phyloP scores from a whole-genome alignment of 2,329 filamentous ascomycete genomes.

The Alternaria novae-zelandiae region DNA sequence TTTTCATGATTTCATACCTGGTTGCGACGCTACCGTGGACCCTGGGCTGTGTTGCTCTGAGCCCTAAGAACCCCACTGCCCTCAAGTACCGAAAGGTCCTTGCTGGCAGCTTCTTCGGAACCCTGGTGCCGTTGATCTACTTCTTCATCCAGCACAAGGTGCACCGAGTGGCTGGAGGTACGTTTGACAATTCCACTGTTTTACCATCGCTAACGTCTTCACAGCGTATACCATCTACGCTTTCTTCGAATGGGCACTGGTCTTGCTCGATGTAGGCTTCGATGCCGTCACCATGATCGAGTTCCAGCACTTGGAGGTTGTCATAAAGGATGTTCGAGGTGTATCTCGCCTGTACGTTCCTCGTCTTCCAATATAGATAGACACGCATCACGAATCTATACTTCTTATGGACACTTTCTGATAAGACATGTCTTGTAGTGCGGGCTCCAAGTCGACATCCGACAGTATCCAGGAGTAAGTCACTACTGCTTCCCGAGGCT shows the following conservation, averaged over 20 bases:
- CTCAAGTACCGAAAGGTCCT: constrained; percentile 89
- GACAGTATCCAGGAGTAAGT: constrained; percentile 69
- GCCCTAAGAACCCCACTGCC: constrained; percentile 80
- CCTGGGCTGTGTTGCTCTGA: constrained; percentile 83
- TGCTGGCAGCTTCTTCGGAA: constrained; percentile 85
- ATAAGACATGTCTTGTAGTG: constrained; percentile 46
- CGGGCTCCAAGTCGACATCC: constrained; percentile 55
- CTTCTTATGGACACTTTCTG: constrained; percentile 42
- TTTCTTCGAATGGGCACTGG: constrained; percentile 96
- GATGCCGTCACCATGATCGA: constrained; percentile 93
- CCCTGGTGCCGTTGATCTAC: constrained; percentile 87
- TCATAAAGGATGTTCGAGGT: constrained; percentile 87
- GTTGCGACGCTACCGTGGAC: constrained; percentile 96
- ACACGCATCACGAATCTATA: constrained; percentile 45
- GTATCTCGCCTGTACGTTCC: constrained; percentile 97
- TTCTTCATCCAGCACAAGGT: constrained; percentile 99
- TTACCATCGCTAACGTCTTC: constrained; percentile 26
- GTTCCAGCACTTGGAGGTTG: constrained; percentile 86
- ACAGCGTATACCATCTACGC: constrained; percentile 95
- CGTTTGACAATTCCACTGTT: constrained; percentile 39
- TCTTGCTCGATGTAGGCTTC: constrained; percentile 94
- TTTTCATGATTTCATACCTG: constrained; percentile 98
- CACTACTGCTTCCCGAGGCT: constrained; percentile 7
- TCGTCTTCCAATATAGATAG: constrained; percentile 88
- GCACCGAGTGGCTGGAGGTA: constrained; percentile 90